Base-by-base conservation (phyloP, 2,329 filamentous ascomycete species). In the Fusarium aywerte region DNA sequence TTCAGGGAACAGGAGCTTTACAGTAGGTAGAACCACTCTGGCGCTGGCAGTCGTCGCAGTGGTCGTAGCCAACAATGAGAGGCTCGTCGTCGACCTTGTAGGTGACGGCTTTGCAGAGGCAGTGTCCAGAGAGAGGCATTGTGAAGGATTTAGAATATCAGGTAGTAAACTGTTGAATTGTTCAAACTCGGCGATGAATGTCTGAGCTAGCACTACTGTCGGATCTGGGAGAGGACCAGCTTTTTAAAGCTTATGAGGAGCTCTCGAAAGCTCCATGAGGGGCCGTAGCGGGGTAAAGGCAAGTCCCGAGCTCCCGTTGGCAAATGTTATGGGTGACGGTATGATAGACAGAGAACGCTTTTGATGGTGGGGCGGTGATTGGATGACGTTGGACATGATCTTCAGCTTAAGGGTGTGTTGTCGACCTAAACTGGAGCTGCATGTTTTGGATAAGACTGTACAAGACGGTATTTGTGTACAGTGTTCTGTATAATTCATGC, bases 41-140 rank as follows among this genome's bases (percentile, higher is more conserved):
- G 74, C 89, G 87, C 79, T 91, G 89, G 83, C 89, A 91, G 79
- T 90, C 89, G 74, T 91, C 89, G 73, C 89, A 91, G 82, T 91
- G 89, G 75, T 91, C 90, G 76, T 91, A 90, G 67, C 85, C 89
- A 50, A 85, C 86, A 76, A 85, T 40, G 54, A 85, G 73, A 52
- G 84, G 84, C 47, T 77, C 79, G 25, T 85, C 84, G 76, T 84
- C 82, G 49, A 78, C 81, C 75, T 84, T 84, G 84, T 92, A 93
- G 75, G 89, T 91, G 79, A 90, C 86, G 73, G 86, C 84, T 76
- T 88, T 88, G 84, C 89, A 91, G 68, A 91, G 87, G 77, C 89
- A 91, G 84, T 91, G 88, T 78, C 89, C 89, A 54, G 84, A 83
- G 76, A 90, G 83, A 85, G 84, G 81, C 89, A 90, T 90, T 65